Conservation (phyloP, 2,329 filamentous ascomycete genomes). For the Colletotrichum sojae region DNA sequence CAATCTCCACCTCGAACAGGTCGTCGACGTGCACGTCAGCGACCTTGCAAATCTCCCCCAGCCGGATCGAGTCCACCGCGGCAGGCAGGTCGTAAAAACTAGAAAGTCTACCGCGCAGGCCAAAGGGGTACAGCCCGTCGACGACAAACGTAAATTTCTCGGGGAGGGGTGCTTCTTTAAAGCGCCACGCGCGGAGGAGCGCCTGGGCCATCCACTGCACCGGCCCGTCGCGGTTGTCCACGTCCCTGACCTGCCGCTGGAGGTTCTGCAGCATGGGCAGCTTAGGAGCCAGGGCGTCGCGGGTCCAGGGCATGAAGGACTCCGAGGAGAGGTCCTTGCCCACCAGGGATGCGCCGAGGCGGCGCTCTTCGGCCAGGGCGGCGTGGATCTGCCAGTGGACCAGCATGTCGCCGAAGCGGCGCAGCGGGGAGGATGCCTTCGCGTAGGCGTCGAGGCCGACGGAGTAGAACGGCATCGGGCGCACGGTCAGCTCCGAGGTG, state of each 20-base stretch:
- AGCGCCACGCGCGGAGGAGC: conserved; percentile 72
- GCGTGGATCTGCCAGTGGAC: conserved; percentile 78
- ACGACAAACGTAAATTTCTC: conserved; percentile 65
- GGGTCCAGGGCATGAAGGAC: conserved; percentile 62
- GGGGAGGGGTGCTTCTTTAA: conserved; percentile 63
- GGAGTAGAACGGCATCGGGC: conserved; percentile 68
- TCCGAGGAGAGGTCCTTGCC: conserved; percentile 44
- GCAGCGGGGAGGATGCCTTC: conserved; percentile 76
- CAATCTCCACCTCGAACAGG: conserved; percentile 68
- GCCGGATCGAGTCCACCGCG: conserved; percentile 54
- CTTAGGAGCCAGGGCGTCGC: conserved; percentile 56
- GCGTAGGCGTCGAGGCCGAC: conserved; percentile 73
- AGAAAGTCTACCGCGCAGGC: conserved; percentile 57
- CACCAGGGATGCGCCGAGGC: conserved; percentile 45
- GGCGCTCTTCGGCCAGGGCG: conserved; percentile 64
- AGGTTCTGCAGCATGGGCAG: conserved; percentile 67
- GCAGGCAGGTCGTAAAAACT: conserved; percentile 66
- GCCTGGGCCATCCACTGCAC: conserved; percentile 72
- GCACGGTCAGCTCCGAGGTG: conserved; percentile 65
- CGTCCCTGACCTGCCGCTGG: conserved; percentile 63
- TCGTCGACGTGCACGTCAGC: conserved; percentile 65
- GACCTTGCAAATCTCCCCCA: conserved; percentile 55
- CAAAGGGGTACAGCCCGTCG: conserved; percentile 50
- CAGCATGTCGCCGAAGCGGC: conserved; percentile 74
- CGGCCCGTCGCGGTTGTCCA: conserved; percentile 59